Base-by-base conservation (phyloP, 1,139 yeast species). In the Taphrina wiesneri region DNA sequence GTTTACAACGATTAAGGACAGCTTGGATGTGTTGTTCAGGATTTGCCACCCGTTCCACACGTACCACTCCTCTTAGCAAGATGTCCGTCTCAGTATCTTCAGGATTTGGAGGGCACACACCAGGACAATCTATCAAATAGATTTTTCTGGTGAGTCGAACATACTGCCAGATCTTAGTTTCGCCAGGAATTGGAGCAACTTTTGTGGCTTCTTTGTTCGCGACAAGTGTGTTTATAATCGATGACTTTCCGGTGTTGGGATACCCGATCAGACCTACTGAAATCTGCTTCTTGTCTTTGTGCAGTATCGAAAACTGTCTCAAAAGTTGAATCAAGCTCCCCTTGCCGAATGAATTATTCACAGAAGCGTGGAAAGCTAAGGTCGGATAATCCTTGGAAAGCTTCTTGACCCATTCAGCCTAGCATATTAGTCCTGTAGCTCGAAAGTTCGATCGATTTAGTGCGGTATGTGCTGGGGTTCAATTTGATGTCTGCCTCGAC, bases 351-450 rank as follows among this genome's bases (percentile, higher is more conserved):
- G 98, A 91, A 77, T 93, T 93, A 71, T 96, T 93, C 72, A 93
- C 93, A 3, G 98, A 91, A 2, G 99, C 98, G 77, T 93, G 99
- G 82, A 93, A 93, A 70, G 99, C 99, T 73, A 93, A 81, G 2
- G 99, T 93, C 60, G 99, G 99, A 75, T 85, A 90, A 69, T 86
- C 89, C 74, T 90, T 91, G 1, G 97, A 91, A 71, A 93, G 81
- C 76, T 88, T 93, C 76, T 93, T 93, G 63, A 93, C 97, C 99
- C 99, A 93, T 60, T 98, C 97, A 76, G 98, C 98, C 98, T 92
- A 77, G 69, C 69, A 60, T 21, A 36, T 25, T n/a, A 39, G 57
- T 19, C 34, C 6, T 30, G 34, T 6, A 11, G 34, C 11, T 11
- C 34, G 34, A 6, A 11, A 30, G 34, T 13, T 39, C 43, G 28